A percentile compares a stretch with the other conserved stretches of the same genome.
phyloP scores from a whole-genome alignment of 495 filamentous ascomycete genomes.

The Neurospora africana region DNA sequence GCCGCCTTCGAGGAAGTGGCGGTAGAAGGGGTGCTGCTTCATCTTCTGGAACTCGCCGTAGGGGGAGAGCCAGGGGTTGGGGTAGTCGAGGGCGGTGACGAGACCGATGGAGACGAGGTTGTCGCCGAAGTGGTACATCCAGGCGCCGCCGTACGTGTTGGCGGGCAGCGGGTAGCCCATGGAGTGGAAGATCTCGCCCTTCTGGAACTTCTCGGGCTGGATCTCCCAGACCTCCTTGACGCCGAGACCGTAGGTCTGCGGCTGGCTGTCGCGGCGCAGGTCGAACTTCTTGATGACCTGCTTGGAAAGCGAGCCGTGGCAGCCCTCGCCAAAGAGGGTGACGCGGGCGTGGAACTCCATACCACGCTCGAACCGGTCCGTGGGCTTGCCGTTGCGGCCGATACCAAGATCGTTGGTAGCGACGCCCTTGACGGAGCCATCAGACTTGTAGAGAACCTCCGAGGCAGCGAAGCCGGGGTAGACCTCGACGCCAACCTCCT shows the following conservation, averaged over 20 bases:
- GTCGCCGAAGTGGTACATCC: slow-evolving; percentile 98
- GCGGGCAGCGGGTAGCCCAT: slow-evolving; percentile 85
- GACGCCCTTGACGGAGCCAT: slow-evolving; percentile 86
- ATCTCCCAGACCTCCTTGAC: slow-evolving; percentile 98
- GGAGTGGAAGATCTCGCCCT: slow-evolving; percentile 78
- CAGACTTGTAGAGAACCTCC: slow-evolving; percentile 76
- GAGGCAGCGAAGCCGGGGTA: slow-evolving; percentile 93
- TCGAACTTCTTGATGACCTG: slow-evolving; percentile 94
- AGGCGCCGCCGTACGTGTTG: slow-evolving; percentile 92
- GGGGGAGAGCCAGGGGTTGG: slow-evolving; percentile 92
- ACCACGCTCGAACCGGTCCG: slow-evolving; percentile 84
- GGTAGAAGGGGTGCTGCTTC: slow-evolving; percentile 92
- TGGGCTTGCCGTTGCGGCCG: slow-evolving; percentile 68
- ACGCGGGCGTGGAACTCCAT: slow-evolving; percentile 97
- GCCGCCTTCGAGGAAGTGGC: slow-evolving; percentile 72
- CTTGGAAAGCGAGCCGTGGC: slow-evolving; percentile 92
- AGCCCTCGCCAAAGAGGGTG: slow-evolving; percentile 92
- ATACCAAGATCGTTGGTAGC: slow-evolving; percentile 94
- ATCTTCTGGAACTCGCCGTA: slow-evolving; percentile 97
- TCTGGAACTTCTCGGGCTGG: slow-evolving; percentile 79
- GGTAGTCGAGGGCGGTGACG: slow-evolving; percentile 90
- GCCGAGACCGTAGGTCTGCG: slow-evolving; percentile 90
- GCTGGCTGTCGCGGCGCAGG: slow-evolving; percentile 75
- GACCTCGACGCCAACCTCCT: slow-evolving; percentile 96
- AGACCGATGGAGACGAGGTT: slow-evolving; percentile 91